These are phyloP conservation scores for Litchi chinensis DNA, from an alignment of 345 rosid genomes.

Conservation along the genomic window DNA sequence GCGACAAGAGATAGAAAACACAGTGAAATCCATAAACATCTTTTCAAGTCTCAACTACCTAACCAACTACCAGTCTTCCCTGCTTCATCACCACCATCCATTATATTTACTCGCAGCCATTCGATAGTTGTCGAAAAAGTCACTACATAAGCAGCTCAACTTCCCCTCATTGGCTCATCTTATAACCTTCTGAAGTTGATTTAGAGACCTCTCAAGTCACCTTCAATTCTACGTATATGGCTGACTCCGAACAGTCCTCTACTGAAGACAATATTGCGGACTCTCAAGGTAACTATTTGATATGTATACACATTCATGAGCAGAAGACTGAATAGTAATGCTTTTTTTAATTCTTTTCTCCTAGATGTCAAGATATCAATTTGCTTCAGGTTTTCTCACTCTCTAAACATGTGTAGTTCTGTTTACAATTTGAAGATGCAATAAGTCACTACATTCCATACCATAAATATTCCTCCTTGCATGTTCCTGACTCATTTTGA, in stretches of 20 bases:
- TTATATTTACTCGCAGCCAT: neutral
- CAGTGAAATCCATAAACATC: neutral
- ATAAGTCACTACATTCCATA: too few relatives aligned
- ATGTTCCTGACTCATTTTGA: neutral
- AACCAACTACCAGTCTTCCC: constrained; percentile 6
- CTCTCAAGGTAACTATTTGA: constrained; percentile 37
- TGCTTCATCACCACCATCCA: neutral
- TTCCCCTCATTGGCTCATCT: neutral
- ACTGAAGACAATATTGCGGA: constrained; percentile 36
- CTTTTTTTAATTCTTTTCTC: neutral
- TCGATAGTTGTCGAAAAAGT: neutral
- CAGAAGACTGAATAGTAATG: neutral
- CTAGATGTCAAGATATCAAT: too few relatives aligned
- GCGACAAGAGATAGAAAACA: neutral
- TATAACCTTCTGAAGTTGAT: neutral
- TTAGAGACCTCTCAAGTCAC: neutral
- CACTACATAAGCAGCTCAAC: neutral
- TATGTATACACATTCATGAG: too few relatives aligned
- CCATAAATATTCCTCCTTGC: neutral
- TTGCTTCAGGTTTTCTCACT: neutral
- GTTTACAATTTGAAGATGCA: neutral
- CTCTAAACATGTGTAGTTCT: neutral
- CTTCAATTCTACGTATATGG: constrained; percentile 37
- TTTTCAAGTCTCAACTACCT: neutral
- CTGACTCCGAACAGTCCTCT: constrained; percentile 54